Evolutionary conservation across 1,284 basidiomycete genomes (phyloP), one percentile per base, ranked within the genome.

Genomic region (Moesziomyces antarcticus): DNA sequence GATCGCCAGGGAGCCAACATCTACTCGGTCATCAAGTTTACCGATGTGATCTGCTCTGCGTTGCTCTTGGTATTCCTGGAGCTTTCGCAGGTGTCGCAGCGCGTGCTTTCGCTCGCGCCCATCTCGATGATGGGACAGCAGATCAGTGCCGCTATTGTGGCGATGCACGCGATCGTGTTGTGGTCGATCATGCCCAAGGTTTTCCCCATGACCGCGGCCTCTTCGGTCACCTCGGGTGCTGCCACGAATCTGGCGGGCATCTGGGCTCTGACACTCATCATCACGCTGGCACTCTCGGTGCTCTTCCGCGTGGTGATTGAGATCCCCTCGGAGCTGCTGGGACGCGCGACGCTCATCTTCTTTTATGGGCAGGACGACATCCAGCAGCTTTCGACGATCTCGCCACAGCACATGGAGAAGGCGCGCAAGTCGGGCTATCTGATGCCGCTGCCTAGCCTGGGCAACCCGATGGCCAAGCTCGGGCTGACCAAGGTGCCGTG

Each of bases 391-490:
- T 58, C 54, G 25, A 58, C 37, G 3, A 37, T 69, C 6, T 51
- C 51, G 14, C 18, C 45, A 8, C 30, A 66, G 41, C 63, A 74
- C n/a, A 58, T 69, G 42, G 55, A 61, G 22, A 69, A 63, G 66
- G 71, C 65, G 7, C 50, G 53, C 9, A 41, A 51, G 20, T 57
- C 57, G n/a, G 66, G 66, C 1, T 69, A 69, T 30, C 37, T 69
- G 30, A 27, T 69, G 43, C 71, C 65, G 0, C n/a, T 69, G 18
- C 71, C 71, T 1, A 69, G 62, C 43, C 44, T 74, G 18, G 71
- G 71, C n/a, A 69, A 74, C 50, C 71, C 66, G 3, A 69, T 65
- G 66, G 66, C 71, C 21, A 74, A 74, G 58, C 48, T 74, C 40
- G 64, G 64, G 4, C 47, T 73, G 44, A 68, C 64, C 18, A 73